Conservation (phyloP, 106 monocot species). For the Vanilla planifolia region DNA sequence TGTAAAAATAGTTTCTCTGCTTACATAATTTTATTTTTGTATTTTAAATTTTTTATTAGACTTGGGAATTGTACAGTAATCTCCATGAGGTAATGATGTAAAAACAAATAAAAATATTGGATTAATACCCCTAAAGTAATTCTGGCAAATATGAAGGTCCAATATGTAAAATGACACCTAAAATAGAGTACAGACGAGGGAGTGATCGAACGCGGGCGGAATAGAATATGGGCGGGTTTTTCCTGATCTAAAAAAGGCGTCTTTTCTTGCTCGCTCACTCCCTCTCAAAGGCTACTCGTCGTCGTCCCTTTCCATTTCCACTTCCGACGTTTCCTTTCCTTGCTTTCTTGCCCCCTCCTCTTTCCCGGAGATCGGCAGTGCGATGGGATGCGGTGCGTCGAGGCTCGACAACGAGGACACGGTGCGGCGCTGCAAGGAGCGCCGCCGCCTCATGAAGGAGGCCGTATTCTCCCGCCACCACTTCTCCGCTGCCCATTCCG, state of each 20-base stretch:
- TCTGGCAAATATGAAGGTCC: background rate
- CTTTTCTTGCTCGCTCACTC: background rate
- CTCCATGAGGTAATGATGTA: too few species aligned
- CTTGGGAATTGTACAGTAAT: too few species aligned
- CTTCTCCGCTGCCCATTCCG: conserved; percentile 83
- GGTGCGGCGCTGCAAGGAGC: conserved; percentile 92
- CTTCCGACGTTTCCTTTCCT: background rate
- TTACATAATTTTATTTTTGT: too few species aligned
- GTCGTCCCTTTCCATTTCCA: too few species aligned
- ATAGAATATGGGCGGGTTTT: too few species aligned
- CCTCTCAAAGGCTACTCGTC: too few species aligned
- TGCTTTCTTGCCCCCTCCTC: background rate
- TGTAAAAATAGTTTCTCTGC: too few species aligned
- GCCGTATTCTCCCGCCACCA: conserved; percentile 73
- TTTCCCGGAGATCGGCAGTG: background rate
- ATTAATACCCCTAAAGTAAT: too few species aligned
- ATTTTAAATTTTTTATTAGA: too few species aligned
- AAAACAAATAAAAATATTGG: too few species aligned
- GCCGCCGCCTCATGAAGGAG: conserved; percentile 78
- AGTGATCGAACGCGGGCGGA: background rate
- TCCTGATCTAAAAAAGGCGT: background rate
- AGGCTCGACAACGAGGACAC: conserved; percentile 82
- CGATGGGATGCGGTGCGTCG: conserved; percentile 89
- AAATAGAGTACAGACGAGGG: background rate
- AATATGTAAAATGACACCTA: background rate